Evolutionary conservation across 1,139 yeast genomes (phyloP).

Genomic region (Pneumocystis jirovecii): DNA sequence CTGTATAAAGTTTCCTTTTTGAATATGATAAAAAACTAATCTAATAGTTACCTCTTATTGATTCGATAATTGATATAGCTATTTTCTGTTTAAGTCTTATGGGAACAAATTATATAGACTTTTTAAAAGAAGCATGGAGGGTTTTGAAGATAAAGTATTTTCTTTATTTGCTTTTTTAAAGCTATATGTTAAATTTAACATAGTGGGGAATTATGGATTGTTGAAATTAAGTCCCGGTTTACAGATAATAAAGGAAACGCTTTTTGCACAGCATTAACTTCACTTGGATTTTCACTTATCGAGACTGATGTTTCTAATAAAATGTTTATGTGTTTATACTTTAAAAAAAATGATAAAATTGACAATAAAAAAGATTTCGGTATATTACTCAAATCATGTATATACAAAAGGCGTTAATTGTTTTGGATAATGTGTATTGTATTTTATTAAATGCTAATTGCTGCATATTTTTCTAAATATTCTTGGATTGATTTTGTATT

Average conservation of each 20-base stretch:
- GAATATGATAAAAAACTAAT: not conserved
- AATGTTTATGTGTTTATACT: constrained; percentile 90
- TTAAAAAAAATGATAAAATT: constrained; percentile 40
- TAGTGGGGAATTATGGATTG: constrained; percentile 90
- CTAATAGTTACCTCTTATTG: constrained; percentile 41
- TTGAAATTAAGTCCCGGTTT: constrained; percentile 89
- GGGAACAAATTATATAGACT: constrained; percentile 94
- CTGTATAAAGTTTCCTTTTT: constrained; percentile 30
- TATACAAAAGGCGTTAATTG: constrained; percentile 67
- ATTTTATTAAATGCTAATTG: not conserved
- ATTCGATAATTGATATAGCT: constrained; percentile 66
- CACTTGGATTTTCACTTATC: constrained; percentile 74
- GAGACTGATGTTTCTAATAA: constrained; percentile 74
- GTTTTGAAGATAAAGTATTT: constrained; percentile 46
- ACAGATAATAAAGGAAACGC: constrained; percentile 44
- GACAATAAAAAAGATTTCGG: constrained; percentile 56
- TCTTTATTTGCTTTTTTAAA: not conserved
- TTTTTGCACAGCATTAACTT: constrained; percentile 62
- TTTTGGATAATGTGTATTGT: not conserved
- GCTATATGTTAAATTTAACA: not conserved
- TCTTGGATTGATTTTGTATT: constrained; percentile 23
- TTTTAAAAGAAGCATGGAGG: constrained; percentile 77
- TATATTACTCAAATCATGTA: constrained; percentile 89
- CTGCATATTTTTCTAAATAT: constrained; percentile 16
- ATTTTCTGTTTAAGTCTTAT: constrained; percentile 84